Percentiles rank a stretch among this genome's conserved stretches.
These are phyloP conservation scores for Daedaleopsis nitida DNA, from an alignment of 768 basidiomycete genomes.

Conservation along the genomic window DNA sequence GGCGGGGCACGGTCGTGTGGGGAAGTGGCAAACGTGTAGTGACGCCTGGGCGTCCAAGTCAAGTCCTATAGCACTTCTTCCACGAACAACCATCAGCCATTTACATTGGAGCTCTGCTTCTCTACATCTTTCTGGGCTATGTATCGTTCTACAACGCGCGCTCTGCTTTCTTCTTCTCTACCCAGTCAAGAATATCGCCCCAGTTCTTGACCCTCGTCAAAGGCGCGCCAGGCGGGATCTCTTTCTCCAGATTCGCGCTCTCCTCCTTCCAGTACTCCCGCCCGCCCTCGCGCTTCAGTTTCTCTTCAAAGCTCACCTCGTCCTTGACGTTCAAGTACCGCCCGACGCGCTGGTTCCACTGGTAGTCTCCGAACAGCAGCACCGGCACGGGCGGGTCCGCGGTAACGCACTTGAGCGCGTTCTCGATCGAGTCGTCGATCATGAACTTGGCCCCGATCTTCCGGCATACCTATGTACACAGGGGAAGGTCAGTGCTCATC, in stretches of 20 bases:
- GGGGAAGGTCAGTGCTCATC: background rate
- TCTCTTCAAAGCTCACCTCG: slow-evolving; percentile 55
- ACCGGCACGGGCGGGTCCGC: slow-evolving; percentile 55
- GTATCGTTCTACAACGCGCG: slow-evolving; percentile 3
- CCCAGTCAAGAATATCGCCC: slow-evolving; percentile 56
- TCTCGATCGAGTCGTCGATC: slow-evolving; percentile 83
- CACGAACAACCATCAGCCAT: background rate
- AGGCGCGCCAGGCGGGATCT: slow-evolving; percentile 50
- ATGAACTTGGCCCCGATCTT: slow-evolving; percentile 64
- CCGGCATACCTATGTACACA: slow-evolving; percentile 54
- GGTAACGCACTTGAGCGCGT: slow-evolving; percentile 61
- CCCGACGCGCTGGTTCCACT: slow-evolving; percentile 71
- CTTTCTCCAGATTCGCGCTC: slow-evolving; percentile 34
- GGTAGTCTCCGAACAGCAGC: slow-evolving; percentile 74
- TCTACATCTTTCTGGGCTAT: background rate
- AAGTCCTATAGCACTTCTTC: background rate
- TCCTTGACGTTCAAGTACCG: slow-evolving; percentile 45
- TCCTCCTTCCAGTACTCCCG: slow-evolving; percentile 61
- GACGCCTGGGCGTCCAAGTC: background rate
- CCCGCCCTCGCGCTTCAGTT: slow-evolving; percentile 48
- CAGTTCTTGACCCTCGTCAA: slow-evolving; percentile 63
- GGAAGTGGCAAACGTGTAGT: background rate
- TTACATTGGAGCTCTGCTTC: too few relatives aligned
- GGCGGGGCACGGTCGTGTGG: too few relatives aligned
- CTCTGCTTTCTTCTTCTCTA: slow-evolving; percentile 32